phyloP scores from a whole-genome alignment of 495 filamentous ascomycete genomes.

The Trichodelitschia bisporula region DNA sequence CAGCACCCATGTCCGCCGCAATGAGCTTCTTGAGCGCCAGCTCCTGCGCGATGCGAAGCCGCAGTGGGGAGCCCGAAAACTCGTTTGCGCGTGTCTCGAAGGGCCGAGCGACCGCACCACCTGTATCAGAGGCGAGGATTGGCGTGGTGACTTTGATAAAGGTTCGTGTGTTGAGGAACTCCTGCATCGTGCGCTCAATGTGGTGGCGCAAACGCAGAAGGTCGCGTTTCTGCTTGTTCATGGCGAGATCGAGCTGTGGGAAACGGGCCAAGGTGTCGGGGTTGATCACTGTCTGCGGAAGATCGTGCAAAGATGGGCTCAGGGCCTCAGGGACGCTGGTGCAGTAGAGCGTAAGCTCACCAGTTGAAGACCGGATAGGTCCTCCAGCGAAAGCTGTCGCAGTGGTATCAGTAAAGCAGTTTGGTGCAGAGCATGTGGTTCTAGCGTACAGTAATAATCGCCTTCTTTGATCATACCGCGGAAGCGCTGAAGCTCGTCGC shows the following conservation, averaged over 20 bases:
- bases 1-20: slow-evolving; percentile 63
- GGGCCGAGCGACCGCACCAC: slow-evolving; percentile 66
- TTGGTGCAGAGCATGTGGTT: no score
- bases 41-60: slow-evolving; percentile 75
- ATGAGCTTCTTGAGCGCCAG: slow-evolving; percentile 85
- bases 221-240: slow-evolving; percentile 34
- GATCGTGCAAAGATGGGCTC: slow-evolving; percentile 46
- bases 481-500: no score
- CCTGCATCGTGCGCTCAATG: slow-evolving; percentile 47
- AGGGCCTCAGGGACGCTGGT: slow-evolving; percentile 42
- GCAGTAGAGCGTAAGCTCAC: slow-evolving; percentile 55
- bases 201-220: slow-evolving; percentile 46
- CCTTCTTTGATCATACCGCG: no score
- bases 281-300: slow-evolving; percentile 40
- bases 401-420: no score
- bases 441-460: no score
- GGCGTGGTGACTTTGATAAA: slow-evolving; percentile 84
- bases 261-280: slow-evolving; percentile 36
- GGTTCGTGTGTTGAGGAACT: slow-evolving; percentile 39
- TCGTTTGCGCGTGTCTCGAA: slow-evolving; percentile 56
- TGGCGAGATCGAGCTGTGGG: slow-evolving; percentile 64
- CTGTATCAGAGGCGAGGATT: slow-evolving; percentile 47
- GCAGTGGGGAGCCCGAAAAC: slow-evolving; percentile 38
- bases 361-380: slow-evolving; percentile 42
- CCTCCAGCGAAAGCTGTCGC: slow-evolving; percentile 33